A percentile compares a stretch with the other conserved stretches of the same genome.
phyloP scores from a whole-genome alignment of 2,329 filamentous ascomycete genomes.

The Colletotrichum siamense region DNA sequence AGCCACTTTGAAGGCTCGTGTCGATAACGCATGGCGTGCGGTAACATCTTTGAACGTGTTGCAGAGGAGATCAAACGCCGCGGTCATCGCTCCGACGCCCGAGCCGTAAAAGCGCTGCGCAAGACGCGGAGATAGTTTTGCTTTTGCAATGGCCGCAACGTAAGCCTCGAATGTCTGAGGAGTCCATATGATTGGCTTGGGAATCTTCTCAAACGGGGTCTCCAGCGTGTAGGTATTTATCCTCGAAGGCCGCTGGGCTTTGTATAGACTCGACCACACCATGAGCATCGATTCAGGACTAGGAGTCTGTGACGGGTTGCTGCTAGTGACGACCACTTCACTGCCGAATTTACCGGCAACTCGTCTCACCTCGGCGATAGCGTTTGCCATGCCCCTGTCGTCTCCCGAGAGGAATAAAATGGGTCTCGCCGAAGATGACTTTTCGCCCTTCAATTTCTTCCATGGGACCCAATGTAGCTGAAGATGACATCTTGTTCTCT shows the following conservation, averaged over 20 bases:
- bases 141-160: constrained; percentile 44
- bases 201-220: constrained; percentile 41
- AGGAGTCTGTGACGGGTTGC: background rate
- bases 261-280: constrained; percentile 1
- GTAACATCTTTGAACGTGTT: constrained; percentile 41
- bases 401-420: constrained; percentile 14
- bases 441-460: background rate
- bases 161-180: constrained; percentile 46
- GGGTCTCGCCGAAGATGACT: background rate
- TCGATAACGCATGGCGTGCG: constrained; percentile 39
- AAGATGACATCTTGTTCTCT: constrained; percentile 26
- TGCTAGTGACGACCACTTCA: background rate
- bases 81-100: constrained; percentile 37
- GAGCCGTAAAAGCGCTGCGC: constrained; percentile 40
- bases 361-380: background rate
- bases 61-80: constrained; percentile 43
- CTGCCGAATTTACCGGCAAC: background rate
- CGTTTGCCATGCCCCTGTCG: constrained; percentile 11
- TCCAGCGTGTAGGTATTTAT: background rate
- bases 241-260: background rate
- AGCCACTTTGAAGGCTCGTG: constrained; percentile 47
- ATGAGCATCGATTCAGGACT: background rate
- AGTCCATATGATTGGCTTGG: constrained; percentile 46
- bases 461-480: constrained; percentile 18
- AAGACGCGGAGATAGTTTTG: constrained; percentile 37